phyloP scores from a whole-genome alignment of 164 flowering plant genomes.

The Stephania japonica region DNA sequence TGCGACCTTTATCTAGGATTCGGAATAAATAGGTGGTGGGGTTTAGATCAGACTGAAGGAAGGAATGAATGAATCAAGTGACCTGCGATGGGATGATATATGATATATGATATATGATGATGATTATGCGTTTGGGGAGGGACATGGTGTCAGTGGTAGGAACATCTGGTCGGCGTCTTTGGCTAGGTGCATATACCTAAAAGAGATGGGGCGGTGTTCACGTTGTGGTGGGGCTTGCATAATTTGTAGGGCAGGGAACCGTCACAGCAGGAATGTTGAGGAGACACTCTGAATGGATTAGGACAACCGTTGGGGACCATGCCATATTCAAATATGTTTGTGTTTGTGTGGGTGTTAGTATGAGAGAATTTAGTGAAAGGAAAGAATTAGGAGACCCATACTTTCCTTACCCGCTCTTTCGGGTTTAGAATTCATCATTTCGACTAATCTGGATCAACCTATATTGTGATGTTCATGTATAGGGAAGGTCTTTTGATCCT shows the following conservation, averaged over 20 bases:
- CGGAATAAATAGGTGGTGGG: background rate
- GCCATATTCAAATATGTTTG: background rate
- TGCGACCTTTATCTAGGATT: background rate
- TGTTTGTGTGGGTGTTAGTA: background rate
- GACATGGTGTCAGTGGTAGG: background rate
- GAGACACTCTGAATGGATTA: background rate
- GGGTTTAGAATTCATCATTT: too few relatives aligned
- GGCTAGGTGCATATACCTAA: background rate
- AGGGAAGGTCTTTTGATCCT: too few relatives aligned
- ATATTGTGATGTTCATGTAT: too few relatives aligned
- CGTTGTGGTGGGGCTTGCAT: background rate
- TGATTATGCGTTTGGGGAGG: background rate
- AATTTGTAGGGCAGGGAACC: background rate
- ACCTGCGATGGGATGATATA: background rate
- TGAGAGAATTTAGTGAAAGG: background rate
- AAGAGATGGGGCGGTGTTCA: background rate
- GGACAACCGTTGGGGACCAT: background rate
- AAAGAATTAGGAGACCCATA: background rate
- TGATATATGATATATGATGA: too few relatives aligned
- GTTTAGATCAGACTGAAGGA: background rate
- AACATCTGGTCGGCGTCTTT: constrained; percentile 34
- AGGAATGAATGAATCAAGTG: too few relatives aligned
- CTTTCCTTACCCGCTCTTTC: too few relatives aligned
- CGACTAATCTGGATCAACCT: too few relatives aligned
- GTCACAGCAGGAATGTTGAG: background rate